Percentiles rank a stretch among this genome's conserved stretches.
These are phyloP conservation scores for Telfairia occidentalis DNA, from an alignment of 331 rosid genomes.

Conservation along the genomic window DNA sequence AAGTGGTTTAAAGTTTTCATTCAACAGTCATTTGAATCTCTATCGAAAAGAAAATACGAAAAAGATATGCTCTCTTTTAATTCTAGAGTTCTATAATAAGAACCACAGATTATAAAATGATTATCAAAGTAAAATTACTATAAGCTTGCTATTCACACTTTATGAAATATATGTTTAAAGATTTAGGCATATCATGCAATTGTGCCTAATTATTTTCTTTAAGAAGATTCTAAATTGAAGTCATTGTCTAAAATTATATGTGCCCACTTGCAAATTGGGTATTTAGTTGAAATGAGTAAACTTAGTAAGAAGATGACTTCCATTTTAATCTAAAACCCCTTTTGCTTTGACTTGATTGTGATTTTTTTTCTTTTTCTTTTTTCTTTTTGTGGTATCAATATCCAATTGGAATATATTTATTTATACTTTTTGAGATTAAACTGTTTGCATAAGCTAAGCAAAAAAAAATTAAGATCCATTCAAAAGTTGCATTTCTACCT, in stretches of 20 bases:
- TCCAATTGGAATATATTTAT: constrained; percentile 2
- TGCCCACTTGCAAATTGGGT: constrained; percentile 6
- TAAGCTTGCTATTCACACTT: constrained; percentile 1
- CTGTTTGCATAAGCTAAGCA: not conserved
- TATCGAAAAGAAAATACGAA: not conserved
- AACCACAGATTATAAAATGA: not conserved
- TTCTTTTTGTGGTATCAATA: constrained; percentile 8
- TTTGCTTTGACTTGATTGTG: constrained; percentile 8
- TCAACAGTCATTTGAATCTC: not conserved
- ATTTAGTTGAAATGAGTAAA: not conserved
- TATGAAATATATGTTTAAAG: not conserved
- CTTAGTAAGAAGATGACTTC: constrained; percentile 1
- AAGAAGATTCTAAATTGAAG: constrained; percentile 5
- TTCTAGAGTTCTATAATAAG: not conserved
- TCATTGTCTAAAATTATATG: constrained; percentile 6
- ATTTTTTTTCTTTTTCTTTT: too few species aligned
- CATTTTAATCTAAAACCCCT: not conserved
- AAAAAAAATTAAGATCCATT: not conserved
- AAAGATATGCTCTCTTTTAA: not conserved
- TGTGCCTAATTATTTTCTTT: constrained; percentile 11
- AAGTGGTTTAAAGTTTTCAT: not conserved
- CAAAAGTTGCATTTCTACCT: not conserved
- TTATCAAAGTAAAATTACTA: not conserved
- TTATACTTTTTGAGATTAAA: not conserved
- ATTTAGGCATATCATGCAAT: not conserved